Percentiles rank a stretch among this genome's conserved stretches.
phyloP scores from a whole-genome alignment of 768 basidiomycete species.

The Cubamyces sp. region DNA sequence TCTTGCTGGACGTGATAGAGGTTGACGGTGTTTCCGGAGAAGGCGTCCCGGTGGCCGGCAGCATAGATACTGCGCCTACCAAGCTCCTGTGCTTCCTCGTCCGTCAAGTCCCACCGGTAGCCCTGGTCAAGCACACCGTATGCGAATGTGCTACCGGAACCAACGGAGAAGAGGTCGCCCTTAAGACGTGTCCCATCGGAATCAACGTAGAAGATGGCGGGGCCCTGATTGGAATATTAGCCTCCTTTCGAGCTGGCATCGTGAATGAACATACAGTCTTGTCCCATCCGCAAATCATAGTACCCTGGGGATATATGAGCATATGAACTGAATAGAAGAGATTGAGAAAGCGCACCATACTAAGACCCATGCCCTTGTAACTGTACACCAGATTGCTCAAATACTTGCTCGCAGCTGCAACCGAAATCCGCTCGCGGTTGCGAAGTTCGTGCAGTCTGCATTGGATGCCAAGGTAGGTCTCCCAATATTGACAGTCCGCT shows the following conservation, averaged over 20 bases:
- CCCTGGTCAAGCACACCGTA: constrained; percentile 98
- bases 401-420: constrained; percentile 98
- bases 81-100: constrained; percentile 93
- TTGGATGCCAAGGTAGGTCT: constrained; percentile 98
- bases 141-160: constrained; percentile 98
- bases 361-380: constrained; percentile 99
- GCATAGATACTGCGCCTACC: constrained; percentile 94
- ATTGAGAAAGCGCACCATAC: constrained; percentile 72
- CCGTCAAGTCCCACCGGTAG: constrained; percentile 89
- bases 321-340: neutral
- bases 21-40: constrained; percentile 95
- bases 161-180: constrained; percentile 98
- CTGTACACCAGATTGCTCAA: constrained; percentile 95
- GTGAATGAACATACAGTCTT: constrained; percentile 71
- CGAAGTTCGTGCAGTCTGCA: constrained; percentile 96
- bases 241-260: too few species aligned
- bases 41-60: constrained; percentile 95
- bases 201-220: constrained; percentile 96
- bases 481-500: constrained; percentile 98
- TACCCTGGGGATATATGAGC: constrained; percentile 63
- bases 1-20: constrained; percentile 93
- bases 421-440: constrained; percentile 95
- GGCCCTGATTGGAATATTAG: constrained; percentile 56
- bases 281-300: constrained; percentile 99
- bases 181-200: constrained; percentile 95